These are phyloP conservation scores for Pythium grandisporangium DNA, from an alignment of 352 stramenopile species.

Conservation along the genomic window DNA sequence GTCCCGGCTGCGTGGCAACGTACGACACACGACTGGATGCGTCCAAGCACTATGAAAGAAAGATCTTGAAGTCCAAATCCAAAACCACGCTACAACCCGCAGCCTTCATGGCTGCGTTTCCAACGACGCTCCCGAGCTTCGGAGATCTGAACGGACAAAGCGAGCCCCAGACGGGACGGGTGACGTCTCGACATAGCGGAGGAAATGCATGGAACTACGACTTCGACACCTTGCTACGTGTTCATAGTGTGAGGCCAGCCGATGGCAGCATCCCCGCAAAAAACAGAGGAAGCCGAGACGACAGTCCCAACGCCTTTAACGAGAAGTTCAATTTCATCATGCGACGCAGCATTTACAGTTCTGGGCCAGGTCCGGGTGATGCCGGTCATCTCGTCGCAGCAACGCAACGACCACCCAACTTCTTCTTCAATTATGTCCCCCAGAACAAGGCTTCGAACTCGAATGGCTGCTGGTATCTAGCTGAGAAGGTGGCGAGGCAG, in stretches of 20 bases:
- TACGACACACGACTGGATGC: no score
- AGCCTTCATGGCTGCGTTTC: no score
- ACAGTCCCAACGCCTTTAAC: background rate
- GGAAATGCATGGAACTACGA: background rate
- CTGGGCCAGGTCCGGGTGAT: no score
- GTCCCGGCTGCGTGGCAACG: background rate
- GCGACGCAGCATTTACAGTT: no score
- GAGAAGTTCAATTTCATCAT: background rate
- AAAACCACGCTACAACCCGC: no score
- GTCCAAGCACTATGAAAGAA: no score
- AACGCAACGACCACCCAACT: background rate
- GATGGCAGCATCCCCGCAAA: no score
- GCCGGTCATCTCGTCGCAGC: constrained; percentile 2
- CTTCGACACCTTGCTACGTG: background rate
- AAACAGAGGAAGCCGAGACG: background rate
- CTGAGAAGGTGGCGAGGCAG: background rate
- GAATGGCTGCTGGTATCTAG: constrained; percentile 1
- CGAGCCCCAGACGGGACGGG: no score
- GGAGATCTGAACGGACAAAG: no score
- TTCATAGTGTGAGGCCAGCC: background rate
- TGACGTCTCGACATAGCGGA: no score
- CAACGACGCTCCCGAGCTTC: no score
- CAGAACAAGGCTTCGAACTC: background rate
- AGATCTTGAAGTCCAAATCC: no score
- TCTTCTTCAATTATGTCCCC: constrained; percentile 3